Evolutionary conservation across 306 rosid species (phyloP).

Genomic region (Albizia julibrissin): DNA sequence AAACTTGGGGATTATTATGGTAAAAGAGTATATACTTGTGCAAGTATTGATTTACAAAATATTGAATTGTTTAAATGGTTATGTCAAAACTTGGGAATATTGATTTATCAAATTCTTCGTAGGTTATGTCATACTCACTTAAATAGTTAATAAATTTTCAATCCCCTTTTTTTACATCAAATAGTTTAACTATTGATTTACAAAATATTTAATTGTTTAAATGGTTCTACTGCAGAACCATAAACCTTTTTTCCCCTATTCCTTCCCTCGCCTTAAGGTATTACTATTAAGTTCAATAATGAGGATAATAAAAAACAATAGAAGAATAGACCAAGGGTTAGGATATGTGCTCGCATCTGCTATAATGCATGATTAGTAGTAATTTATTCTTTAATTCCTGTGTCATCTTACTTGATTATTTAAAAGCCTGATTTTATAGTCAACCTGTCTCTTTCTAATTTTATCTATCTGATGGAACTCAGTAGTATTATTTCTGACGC

Average conservation of each 20-base stretch:
- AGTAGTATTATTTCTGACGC: not conserved
- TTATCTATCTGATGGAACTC: not conserved
- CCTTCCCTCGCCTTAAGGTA: not conserved
- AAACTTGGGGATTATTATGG: not conserved
- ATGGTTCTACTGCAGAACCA: not conserved
- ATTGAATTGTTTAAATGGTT: too few species aligned
- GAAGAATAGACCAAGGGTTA: not conserved
- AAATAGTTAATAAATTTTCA: not conserved
- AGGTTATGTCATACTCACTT: not conserved
- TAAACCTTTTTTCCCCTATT: not conserved
- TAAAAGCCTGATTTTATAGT: not conserved
- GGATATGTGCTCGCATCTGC: not conserved
- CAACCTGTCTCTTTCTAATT: too few species aligned
- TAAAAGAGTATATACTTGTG: slow-evolving; percentile 15
- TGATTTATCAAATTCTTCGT: too few species aligned
- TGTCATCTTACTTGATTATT: not conserved
- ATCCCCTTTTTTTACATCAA: slow-evolving; percentile 1
- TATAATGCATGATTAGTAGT: not conserved
- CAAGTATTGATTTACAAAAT: too few species aligned
- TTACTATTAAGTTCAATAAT: not conserved
- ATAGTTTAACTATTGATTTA: slow-evolving; percentile 7
- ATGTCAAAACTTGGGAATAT: too few species aligned
- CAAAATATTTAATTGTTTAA: not conserved
- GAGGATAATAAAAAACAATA: not conserved
- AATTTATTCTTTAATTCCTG: not conserved